phyloP scores from a whole-genome alignment of 192 early-diverging fungal species.

The Phycomyces blakesleeanus region DNA sequence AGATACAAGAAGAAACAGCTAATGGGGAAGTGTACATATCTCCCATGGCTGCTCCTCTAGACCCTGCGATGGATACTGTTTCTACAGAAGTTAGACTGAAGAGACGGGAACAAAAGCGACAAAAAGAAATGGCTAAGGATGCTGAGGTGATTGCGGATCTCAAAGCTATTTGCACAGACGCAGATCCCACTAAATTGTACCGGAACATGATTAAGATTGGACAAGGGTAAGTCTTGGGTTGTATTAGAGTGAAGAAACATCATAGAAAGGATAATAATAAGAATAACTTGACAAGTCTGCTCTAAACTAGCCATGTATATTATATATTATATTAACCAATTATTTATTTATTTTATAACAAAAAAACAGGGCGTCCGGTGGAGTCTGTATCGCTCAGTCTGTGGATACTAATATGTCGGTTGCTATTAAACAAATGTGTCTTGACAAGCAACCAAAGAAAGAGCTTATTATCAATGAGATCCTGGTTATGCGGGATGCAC shows the following conservation, averaged over 20 bases:
- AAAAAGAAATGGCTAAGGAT: constrained; percentile 26
- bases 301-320: too few relatives aligned
- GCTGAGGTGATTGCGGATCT: constrained; percentile 84
- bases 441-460: constrained; percentile 93
- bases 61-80: constrained; percentile 28
- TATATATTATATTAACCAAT: too few relatives aligned
- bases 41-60: constrained; percentile 29
- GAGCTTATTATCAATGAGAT: constrained; percentile 96
- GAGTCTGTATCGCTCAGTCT: constrained; percentile 80
- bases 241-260: too few relatives aligned
- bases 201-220: constrained; percentile 41
- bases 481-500: constrained; percentile 79
- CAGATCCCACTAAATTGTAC: constrained; percentile 78
- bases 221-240: constrained; percentile 31
- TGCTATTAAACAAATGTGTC: constrained; percentile 96
- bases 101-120: constrained; percentile 23
- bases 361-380: constrained; percentile 94
- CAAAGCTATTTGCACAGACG: constrained; percentile 82
- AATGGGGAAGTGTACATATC: constrained; percentile 24
- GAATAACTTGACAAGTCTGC: too few relatives aligned
- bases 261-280: too few relatives aligned
- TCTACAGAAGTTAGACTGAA: constrained; percentile 7
- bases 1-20: background rate
- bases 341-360: too few relatives aligned
- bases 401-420: constrained; percentile 60